phyloP scores from a whole-genome alignment of 345 rosid genomes.

The Euphorbia peplus region DNA sequence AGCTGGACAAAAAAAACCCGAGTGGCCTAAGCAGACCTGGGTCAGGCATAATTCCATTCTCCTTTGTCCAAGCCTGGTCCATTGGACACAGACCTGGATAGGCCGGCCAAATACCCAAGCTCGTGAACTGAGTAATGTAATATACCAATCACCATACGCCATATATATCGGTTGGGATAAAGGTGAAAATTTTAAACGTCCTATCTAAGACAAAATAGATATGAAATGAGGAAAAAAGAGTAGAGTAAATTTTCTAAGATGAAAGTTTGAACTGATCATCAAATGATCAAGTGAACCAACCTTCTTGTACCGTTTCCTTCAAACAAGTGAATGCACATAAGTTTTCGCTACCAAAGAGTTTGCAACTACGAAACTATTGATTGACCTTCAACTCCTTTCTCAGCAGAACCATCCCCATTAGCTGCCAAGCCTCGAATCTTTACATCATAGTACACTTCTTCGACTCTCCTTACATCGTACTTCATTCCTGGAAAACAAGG shows the following conservation, averaged over 20 bases:
- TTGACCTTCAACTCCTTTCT: constrained; percentile 12
- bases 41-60: no score
- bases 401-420: constrained; percentile 31
- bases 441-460: constrained; percentile 85
- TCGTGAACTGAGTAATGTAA: neutral
- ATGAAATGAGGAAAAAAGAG: neutral
- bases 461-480: constrained; percentile 77
- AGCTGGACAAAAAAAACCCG: no score
- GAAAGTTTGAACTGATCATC: neutral
- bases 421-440: constrained; percentile 73
- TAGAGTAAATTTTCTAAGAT: neutral
- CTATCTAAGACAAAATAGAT: neutral
- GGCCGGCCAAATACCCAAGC: no score
- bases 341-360: neutral
- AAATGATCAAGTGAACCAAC: neutral
- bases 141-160: neutral
- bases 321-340: neutral
- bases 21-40: no score
- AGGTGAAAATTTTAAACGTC: neutral
- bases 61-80: no score
- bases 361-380: constrained; percentile 1
- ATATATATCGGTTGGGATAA: neutral
- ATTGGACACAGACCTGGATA: no score
- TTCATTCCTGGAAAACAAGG: constrained; percentile 58
- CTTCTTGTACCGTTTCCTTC: neutral